Conservation (phyloP, 495 filamentous ascomycete species). For the Aspergillus sparsus region DNA sequence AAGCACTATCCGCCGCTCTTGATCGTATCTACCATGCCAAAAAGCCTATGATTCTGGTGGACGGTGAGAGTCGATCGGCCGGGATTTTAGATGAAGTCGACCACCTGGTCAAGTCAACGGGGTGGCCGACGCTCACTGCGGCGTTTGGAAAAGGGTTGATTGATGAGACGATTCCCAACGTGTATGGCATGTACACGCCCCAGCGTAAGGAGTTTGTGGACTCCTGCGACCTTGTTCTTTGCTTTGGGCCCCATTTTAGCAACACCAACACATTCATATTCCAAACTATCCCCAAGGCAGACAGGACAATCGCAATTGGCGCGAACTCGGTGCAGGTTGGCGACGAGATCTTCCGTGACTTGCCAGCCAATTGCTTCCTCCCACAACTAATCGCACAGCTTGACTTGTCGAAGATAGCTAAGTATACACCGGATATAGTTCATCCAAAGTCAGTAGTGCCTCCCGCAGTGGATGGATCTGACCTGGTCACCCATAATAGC, state of each 20-base stretch:
- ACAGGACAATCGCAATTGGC: constrained; percentile 21
- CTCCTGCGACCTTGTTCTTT: constrained; percentile 32
- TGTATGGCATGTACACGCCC: constrained; percentile 30
- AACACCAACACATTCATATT: constrained; percentile 33
- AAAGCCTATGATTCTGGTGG: constrained; percentile 37
- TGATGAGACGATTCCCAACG: constrained; percentile 34
- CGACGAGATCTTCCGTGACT: constrained; percentile 16
- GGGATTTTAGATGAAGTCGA: constrained; percentile 27
- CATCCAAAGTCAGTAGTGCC: constrained; percentile 6
- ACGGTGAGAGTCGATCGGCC: constrained; percentile 28
- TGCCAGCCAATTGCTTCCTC: constrained; percentile 18
- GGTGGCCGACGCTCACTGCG: constrained; percentile 34
- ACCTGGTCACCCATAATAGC: constrained; percentile 25
- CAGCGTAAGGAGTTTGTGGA: constrained; percentile 24
- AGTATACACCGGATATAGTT: constrained; percentile 6
- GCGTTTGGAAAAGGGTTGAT: constrained; percentile 35
- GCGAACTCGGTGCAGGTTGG: constrained; percentile 17
- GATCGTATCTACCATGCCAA: constrained; percentile 30
- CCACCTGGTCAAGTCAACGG: constrained; percentile 24
- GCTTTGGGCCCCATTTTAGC: constrained; percentile 30
- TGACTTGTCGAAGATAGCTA: constrained; percentile 14
- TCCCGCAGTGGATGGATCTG: not conserved
- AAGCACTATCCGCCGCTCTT: constrained; percentile 16
- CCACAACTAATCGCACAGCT: constrained; percentile 20
- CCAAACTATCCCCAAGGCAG: constrained; percentile 20